Evolutionary conservation across 176 grass and related monocot genomes (phyloP).

Genomic region (Raddia distichophylla): DNA sequence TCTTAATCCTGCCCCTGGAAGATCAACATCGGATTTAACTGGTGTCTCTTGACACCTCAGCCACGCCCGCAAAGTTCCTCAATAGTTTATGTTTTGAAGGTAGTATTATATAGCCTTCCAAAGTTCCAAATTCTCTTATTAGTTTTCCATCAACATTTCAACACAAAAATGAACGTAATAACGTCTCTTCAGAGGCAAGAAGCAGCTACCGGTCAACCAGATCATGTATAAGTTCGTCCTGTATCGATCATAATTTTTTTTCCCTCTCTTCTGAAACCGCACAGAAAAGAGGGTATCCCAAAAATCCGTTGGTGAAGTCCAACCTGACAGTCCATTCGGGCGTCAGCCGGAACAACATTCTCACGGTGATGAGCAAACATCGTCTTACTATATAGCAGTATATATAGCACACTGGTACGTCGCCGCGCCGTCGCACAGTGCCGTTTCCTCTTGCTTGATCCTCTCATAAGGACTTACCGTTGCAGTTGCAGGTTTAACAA

Average conservation of each 20-base stretch:
- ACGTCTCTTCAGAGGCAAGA: background rate
- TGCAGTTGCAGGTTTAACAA: too few relatives aligned
- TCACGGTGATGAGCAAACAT: background rate
- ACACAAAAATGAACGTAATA: too few relatives aligned
- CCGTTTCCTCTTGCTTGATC: background rate
- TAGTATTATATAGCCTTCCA: too few relatives aligned
- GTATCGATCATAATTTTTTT: background rate
- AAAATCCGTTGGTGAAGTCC: background rate
- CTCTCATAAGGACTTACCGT: background rate
- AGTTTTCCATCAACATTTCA: too few relatives aligned
- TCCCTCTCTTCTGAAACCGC: background rate
- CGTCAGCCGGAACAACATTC: background rate
- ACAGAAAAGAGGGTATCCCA: background rate
- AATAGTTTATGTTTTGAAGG: too few relatives aligned
- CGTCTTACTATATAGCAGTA: conserved; percentile 15
- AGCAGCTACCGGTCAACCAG: conserved; percentile 33
- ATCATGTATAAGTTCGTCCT: background rate
- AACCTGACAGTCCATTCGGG: conserved; percentile 41
- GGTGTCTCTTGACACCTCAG: too few relatives aligned
- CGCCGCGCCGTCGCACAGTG: too few relatives aligned
- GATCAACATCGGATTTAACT: too few relatives aligned
- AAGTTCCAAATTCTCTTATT: too few relatives aligned
- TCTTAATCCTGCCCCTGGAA: too few relatives aligned
- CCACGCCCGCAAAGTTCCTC: too few relatives aligned
- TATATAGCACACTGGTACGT: too few relatives aligned